Percentiles rank a stretch among this genome's conserved stretches.
Evolutionary conservation across 139 green algal genomes (phyloP).

Genomic region (Chlamydomonas schloesseri): DNA sequence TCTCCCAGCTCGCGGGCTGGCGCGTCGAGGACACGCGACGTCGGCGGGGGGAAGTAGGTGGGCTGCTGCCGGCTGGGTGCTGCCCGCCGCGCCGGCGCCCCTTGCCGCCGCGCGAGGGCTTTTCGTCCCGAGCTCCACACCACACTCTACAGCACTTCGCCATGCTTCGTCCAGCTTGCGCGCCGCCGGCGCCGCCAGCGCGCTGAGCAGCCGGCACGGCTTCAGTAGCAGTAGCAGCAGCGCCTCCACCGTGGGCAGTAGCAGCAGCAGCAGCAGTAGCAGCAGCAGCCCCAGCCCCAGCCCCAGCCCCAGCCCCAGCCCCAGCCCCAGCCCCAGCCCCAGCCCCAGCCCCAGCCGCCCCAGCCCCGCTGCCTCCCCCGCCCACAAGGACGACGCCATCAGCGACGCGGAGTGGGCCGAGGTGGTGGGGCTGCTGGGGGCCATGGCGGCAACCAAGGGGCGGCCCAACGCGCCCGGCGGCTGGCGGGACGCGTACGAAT

Average conservation of each 20-base stretch:
- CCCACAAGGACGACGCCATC: neutral
- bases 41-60: no score
- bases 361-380: neutral
- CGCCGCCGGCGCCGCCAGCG: no score
- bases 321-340: no score
- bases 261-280: neutral
- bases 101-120: neutral
- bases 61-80: no score
- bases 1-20: no score
- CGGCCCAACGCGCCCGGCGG: slow-evolving; percentile 58
- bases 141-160: no score
- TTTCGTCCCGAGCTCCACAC: no score
- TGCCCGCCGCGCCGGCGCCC: neutral
- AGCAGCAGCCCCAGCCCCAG: neutral
- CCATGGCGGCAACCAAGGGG: slow-evolving; percentile 76
- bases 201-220: no score
- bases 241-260: neutral
- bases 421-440: slow-evolving; percentile 63
- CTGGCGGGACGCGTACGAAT: slow-evolving; percentile 81
- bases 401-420: slow-evolving; percentile 53
- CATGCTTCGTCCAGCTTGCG: no score
- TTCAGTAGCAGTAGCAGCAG: neutral
- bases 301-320: no score
- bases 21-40: no score
- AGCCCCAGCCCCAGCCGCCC: no score